Base-by-base conservation (phyloP, 257 asterid species). In the Dorcoceras hygrometricum region DNA sequence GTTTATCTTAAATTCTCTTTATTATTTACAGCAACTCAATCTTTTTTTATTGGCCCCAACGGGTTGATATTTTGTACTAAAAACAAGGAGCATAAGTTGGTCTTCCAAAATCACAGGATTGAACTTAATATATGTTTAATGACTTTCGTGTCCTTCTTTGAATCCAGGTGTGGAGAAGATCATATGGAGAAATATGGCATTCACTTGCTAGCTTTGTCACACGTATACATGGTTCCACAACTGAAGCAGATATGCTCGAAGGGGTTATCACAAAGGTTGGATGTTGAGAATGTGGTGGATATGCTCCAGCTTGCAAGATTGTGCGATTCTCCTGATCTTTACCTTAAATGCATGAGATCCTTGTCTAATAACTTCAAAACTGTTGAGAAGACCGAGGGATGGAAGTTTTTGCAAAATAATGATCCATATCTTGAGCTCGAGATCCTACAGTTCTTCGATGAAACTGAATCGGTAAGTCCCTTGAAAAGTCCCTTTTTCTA, bases 381-480 rank as follows among this genome's bases (percentile, higher is more conserved):
- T 54, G 90, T 87, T 48, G 95, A 86, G 81, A 75, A 81, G 56
- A 87, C 97, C 0, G 98, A 93, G 79, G 97, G 94, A 2, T 93
- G 98, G 98, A 77, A 74, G 70, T 90, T 90, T 78, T 69, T 93
- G 72, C 96, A 90, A 34, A 62, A 78, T 5, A 73, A 90, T 58
- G 97, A 93, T 36, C 95, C 98, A 14, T 77, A 69, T 82, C 97
- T 93, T 54, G 96, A 93, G 73, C 95, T 88, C 67, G 95, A 93
- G 65, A 85, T 93, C 10, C 66, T 90, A 23, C 91, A 90, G 63
- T 93, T 88, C 79, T 82, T 93, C 28, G 91, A 87, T 51, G 98
- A 93, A 73, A 71, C 82, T 32, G 98, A 90, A 79, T 67, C 34
- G 89, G 98, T 92, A 89, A 23, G 27, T 23, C n/a, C 53, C 22